Percentiles rank a stretch among this genome's conserved stretches.
These are phyloP conservation scores for Paraurostyla sp. DNA, from an alignment of 73 alveolate genomes.

Conservation along the genomic window DNA sequence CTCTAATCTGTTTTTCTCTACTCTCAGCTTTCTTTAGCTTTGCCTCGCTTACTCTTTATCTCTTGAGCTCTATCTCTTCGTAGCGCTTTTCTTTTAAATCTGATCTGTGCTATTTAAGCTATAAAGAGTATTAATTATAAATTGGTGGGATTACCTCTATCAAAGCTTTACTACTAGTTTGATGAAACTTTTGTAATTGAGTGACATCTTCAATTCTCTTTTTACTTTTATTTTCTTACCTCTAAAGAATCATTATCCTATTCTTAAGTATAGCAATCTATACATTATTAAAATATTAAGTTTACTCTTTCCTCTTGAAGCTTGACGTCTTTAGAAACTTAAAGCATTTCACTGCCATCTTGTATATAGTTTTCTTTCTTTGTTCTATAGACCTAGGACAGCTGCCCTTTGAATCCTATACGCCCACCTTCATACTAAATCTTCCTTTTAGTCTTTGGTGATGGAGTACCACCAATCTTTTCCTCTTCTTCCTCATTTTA, in stretches of 20 bases:
- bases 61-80: not conserved
- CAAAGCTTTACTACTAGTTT: not conserved
- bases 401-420: not conserved
- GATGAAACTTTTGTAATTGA: not conserved
- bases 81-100: not conserved
- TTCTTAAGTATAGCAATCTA: not conserved
- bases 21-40: not conserved
- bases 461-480: not conserved
- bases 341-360: constrained; percentile 32
- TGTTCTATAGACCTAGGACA: not conserved
- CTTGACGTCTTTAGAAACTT: constrained; percentile 7
- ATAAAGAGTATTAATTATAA: not conserved
- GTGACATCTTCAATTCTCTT: not conserved
- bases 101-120: not conserved
- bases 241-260: not conserved
- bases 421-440: not conserved
- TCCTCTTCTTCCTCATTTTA: not conserved
- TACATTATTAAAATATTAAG: no score
- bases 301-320: not conserved
- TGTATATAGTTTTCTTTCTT: not conserved
- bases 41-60: not conserved
- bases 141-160: not conserved
- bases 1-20: not conserved
- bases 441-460: not conserved
- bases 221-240: constrained; percentile 5